A percentile compares a stretch with the other conserved stretches of the same genome.
Evolutionary conservation across 75 land plant genomes (phyloP).

Genomic region (Selaginella tamariscina): DNA sequence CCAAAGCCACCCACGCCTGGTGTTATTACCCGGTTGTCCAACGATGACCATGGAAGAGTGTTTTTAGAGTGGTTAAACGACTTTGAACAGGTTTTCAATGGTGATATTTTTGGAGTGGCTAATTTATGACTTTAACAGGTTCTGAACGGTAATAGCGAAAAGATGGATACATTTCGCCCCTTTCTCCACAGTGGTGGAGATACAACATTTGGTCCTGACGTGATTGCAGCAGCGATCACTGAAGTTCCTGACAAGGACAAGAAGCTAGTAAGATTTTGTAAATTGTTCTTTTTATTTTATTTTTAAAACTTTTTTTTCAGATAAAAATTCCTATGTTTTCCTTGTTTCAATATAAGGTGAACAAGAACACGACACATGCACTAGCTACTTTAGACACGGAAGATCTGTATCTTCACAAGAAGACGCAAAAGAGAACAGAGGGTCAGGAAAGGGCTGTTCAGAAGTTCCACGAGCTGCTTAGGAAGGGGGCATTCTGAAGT

Average conservation of each 20-base stretch:
- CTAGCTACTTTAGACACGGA: neutral
- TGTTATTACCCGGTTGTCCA: neutral
- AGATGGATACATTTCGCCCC: neutral
- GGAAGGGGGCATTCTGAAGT: neutral
- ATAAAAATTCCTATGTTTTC: neutral
- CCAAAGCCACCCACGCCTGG: neutral
- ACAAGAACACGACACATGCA: neutral
- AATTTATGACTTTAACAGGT: neutral
- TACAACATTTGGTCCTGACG: neutral
- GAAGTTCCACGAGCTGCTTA: neutral
- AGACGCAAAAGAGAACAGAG: neutral
- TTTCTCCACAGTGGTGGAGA: neutral
- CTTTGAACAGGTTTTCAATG: neutral
- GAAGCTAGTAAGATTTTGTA: too few species aligned
- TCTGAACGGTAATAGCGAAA: too few species aligned
- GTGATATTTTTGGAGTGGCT: neutral
- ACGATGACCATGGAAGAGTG: neutral
- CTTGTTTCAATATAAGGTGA: neutral
- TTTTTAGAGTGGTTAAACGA: neutral
- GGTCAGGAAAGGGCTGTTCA: neutral
- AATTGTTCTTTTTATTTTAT: too few species aligned
- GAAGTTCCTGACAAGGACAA: neutral
- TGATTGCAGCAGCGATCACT: neutral
- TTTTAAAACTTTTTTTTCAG: too few species aligned
- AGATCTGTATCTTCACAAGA: neutral